Conservation (phyloP, 495 filamentous ascomycete genomes). For the Durotheca rogersii region DNA sequence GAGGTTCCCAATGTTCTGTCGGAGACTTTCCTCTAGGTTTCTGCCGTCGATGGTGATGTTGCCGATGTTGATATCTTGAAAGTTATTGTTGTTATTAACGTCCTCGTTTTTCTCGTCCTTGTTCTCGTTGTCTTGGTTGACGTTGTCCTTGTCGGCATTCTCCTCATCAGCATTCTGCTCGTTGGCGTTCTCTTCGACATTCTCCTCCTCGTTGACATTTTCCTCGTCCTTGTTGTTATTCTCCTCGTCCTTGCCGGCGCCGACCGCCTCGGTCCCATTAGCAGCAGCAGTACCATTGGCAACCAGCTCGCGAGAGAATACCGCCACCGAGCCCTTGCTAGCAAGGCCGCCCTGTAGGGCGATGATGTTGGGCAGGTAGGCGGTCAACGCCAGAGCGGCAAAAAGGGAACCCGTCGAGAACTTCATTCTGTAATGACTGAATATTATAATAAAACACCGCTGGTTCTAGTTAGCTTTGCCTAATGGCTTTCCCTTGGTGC, state of each 20-base stretch:
- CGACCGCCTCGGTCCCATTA: slow-evolving; percentile 21
- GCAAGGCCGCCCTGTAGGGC: slow-evolving; percentile 7
- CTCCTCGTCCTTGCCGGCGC: slow-evolving; percentile 13
- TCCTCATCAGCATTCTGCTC: slow-evolving; percentile 4
- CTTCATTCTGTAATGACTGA: slow-evolving; percentile 23
- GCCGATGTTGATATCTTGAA: slow-evolving; percentile 11
- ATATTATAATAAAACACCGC: slow-evolving; percentile 19
- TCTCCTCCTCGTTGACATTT: slow-evolving; percentile 3
- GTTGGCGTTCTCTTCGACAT: slow-evolving; percentile 6
- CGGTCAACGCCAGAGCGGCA: slow-evolving; percentile 29
- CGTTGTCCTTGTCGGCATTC: slow-evolving; percentile 5
- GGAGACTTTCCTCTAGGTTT: slow-evolving; percentile 25
- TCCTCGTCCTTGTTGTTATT: slow-evolving; percentile 1
- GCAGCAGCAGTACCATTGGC: slow-evolving; percentile 25
- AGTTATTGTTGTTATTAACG: too few relatives aligned
- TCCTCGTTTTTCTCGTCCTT: not conserved
- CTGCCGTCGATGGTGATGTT: slow-evolving; percentile 18
- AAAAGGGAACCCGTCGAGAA: slow-evolving; percentile 25
- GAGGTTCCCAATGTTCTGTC: slow-evolving; percentile 36
- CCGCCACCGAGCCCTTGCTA: slow-evolving; percentile 10
- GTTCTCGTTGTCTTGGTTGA: slow-evolving; percentile 8
- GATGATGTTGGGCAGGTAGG: slow-evolving; percentile 28
- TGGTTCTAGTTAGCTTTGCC: slow-evolving; percentile 5
- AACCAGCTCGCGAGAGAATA: slow-evolving; percentile 12
- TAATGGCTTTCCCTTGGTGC: too few relatives aligned